phyloP scores from a whole-genome alignment of 352 stramenopile genomes.

The Pythium guiyangense region DNA sequence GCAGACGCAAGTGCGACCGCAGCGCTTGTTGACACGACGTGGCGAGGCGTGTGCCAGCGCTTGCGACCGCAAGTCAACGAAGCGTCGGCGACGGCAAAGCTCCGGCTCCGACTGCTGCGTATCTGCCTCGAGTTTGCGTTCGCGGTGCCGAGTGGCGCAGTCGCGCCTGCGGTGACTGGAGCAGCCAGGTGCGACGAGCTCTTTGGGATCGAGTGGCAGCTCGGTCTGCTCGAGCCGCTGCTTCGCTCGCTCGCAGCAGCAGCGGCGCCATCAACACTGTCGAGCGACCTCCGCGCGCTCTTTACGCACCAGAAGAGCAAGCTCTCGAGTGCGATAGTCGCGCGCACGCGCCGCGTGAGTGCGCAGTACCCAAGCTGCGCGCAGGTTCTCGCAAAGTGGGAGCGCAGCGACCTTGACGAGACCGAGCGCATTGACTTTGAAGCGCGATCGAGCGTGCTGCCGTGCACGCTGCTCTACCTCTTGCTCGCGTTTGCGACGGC shows the following conservation, averaged over 20 bases:
- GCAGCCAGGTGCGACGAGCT: not conserved
- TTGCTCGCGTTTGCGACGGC: constrained; percentile 25
- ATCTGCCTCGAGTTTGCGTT: constrained; percentile 56
- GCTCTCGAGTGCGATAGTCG: constrained; percentile 17
- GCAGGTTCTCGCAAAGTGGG: constrained; percentile 24
- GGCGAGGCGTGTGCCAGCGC: constrained; percentile 41
- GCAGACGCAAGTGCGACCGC: constrained; percentile 4
- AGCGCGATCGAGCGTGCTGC: constrained; percentile 22
- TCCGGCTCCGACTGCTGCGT: constrained; percentile 35
- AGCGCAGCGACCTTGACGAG: constrained; percentile 7
- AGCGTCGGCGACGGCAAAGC: constrained; percentile 16
- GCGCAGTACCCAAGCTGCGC: constrained; percentile 12
- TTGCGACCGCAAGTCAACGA: constrained; percentile 14
- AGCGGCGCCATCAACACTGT: constrained; percentile 6
- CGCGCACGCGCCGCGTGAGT: constrained; percentile 8
- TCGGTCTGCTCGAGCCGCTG: constrained; percentile 35
- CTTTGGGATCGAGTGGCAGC: constrained; percentile 41
- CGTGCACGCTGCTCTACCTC: constrained; percentile 40
- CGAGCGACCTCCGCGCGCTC: constrained; percentile 21
- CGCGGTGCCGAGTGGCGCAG: constrained; percentile 17
- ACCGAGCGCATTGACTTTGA: constrained; percentile 37
- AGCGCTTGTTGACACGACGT: constrained; percentile 20
- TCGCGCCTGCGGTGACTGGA: constrained; percentile 7
- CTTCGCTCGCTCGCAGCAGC: constrained; percentile 7
- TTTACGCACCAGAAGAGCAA: constrained; percentile 51